Percentiles rank a stretch among this genome's conserved stretches.
phyloP scores from a whole-genome alignment of 805 yeast species.

The Teunomyces atbi region DNA sequence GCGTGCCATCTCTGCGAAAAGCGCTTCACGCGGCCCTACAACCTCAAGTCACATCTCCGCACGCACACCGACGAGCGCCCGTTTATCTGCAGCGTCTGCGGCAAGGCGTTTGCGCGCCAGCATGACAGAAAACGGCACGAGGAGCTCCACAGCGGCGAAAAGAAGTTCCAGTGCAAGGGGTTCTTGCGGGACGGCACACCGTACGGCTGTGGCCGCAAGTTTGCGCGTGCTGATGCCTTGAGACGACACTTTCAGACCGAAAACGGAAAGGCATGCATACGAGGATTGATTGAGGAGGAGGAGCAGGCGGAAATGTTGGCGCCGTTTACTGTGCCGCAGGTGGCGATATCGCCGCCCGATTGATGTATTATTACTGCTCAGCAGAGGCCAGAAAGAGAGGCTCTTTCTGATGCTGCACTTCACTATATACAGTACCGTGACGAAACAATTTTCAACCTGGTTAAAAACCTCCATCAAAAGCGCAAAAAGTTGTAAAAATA shows the following conservation, averaged over 20 bases:
- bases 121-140: slow-evolving; percentile 47
- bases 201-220: slow-evolving; percentile 46
- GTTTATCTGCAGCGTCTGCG: slow-evolving; percentile 68
- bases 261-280: slow-evolving; percentile 44
- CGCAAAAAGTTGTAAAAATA: slow-evolving; percentile 5
- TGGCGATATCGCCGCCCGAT: slow-evolving; percentile 42
- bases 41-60: slow-evolving; percentile 83
- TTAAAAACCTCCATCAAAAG: neutral
- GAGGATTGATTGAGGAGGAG: slow-evolving; percentile 41
- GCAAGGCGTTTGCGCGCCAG: slow-evolving; percentile 65
- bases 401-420: too few species aligned
- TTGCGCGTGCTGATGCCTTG: slow-evolving; percentile 47
- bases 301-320: slow-evolving; percentile 17
- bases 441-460: neutral
- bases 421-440: too few species aligned
- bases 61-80: slow-evolving; percentile 89
- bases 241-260: slow-evolving; percentile 47
- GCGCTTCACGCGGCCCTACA: slow-evolving; percentile 88
- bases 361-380: slow-evolving; percentile 2
- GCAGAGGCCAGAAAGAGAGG: too few species aligned
- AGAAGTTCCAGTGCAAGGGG: slow-evolving; percentile 72
- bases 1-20: slow-evolving; percentile 84
- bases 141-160: slow-evolving; percentile 70
- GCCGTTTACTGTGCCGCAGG: slow-evolving; percentile 23
- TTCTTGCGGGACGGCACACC: slow-evolving; percentile 39